These are phyloP conservation scores for Diaporthe amygdali DNA, from an alignment of 2,329 filamentous ascomycete genomes.

Conservation along the genomic window DNA sequence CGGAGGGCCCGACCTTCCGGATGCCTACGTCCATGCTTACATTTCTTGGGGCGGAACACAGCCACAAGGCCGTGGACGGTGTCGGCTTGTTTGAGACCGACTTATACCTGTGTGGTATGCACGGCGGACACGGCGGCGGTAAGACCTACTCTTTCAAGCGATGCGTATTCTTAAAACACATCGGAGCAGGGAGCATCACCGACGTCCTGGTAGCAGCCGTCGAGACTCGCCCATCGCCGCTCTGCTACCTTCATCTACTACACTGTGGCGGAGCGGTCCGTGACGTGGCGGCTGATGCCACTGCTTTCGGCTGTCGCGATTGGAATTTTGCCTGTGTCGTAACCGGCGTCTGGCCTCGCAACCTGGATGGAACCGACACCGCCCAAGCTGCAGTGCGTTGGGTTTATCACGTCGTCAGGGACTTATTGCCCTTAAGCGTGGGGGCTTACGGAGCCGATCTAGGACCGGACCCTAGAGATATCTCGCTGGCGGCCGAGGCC, in stretches of 20 bases:
- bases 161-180: constrained; percentile 62
- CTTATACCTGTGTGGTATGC: constrained; percentile 66
- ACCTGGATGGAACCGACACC: constrained; percentile 50
- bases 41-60: constrained; percentile 37
- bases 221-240: constrained; percentile 50
- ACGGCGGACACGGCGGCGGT: constrained; percentile 60
- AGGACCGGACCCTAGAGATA: constrained; percentile 65
- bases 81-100: constrained; percentile 61
- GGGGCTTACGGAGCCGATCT: constrained; percentile 67
- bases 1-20: constrained; percentile 20
- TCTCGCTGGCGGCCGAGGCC: constrained; percentile 52
- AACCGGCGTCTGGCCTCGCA: constrained; percentile 66
- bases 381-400: too few species aligned
- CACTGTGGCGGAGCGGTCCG: constrained; percentile 60
- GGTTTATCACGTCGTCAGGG: constrained; percentile 58
- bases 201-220: constrained; percentile 50
- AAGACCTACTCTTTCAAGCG: constrained; percentile 71
- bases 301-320: constrained; percentile 67
- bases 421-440: constrained; percentile 53
- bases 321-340: constrained; percentile 70
- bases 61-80: constrained; percentile 46
- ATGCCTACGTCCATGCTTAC: constrained; percentile 20
- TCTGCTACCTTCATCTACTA: constrained; percentile 67
- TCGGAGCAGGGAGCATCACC: constrained; percentile 42
- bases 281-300: constrained; percentile 48